phyloP scores from a whole-genome alignment of 140 eudicot genomes.

The Artemisia princeps region DNA sequence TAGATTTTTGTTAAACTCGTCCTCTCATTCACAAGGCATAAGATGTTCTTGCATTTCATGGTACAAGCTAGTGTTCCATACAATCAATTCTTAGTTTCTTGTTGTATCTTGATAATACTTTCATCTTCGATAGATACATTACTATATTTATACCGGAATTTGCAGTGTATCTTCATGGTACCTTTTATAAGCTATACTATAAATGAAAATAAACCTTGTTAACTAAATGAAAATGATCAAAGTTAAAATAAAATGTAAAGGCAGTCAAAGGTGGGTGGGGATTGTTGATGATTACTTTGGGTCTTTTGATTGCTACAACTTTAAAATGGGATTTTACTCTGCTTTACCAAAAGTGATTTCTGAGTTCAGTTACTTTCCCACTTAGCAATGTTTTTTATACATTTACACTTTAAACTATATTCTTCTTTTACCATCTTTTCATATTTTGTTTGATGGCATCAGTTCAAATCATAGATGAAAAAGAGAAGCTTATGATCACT shows the following conservation, averaged over 20 bases:
- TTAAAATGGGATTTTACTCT: slow-evolving; percentile 30
- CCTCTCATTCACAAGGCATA: too few relatives aligned
- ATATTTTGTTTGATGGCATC: slow-evolving; percentile 4
- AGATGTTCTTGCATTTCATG: too few relatives aligned
- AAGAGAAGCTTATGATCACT: slow-evolving; percentile 16
- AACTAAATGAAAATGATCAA: too few relatives aligned
- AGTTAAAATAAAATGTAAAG: slow-evolving; percentile 10
- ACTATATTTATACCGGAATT: too few relatives aligned
- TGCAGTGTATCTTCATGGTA: too few relatives aligned
- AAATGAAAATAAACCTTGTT: too few relatives aligned
- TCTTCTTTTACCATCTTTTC: slow-evolving; percentile 20
- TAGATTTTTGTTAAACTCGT: too few relatives aligned
- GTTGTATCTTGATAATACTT: too few relatives aligned
- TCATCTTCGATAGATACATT: too few relatives aligned
- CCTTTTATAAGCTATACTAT: too few relatives aligned
- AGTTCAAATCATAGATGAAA: slow-evolving; percentile 14
- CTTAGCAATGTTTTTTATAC: slow-evolving; percentile 30
- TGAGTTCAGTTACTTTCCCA: slow-evolving; percentile 36
- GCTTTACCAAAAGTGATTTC: slow-evolving; percentile 38
- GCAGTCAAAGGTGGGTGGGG: slow-evolving; percentile 38
- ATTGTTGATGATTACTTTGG: slow-evolving; percentile 35
- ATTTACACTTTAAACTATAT: slow-evolving; percentile 12
- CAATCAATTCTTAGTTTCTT: too few relatives aligned
- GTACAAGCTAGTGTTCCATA: too few relatives aligned
- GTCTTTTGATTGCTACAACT: slow-evolving; percentile 33